Percentiles rank a stretch among this genome's conserved stretches.
Evolutionary conservation across 2,329 filamentous ascomycete genomes (phyloP).

Genomic region (Ceratocystiopsis brevicomis): DNA sequence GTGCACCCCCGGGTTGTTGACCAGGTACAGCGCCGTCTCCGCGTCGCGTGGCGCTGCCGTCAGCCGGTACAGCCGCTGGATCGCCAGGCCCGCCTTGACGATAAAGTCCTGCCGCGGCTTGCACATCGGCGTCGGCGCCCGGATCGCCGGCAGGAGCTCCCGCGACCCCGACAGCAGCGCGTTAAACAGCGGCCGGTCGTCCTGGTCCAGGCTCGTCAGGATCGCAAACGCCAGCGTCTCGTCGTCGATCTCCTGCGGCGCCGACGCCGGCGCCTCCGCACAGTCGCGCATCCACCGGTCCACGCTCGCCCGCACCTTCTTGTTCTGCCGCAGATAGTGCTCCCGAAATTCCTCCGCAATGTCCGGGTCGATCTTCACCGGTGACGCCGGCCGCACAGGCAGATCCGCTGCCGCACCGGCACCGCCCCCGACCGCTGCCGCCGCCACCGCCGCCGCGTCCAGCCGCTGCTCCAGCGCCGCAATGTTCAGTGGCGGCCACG

Average conservation of each 20-base stretch:
- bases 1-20: slow-evolving; percentile 66
- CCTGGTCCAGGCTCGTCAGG: slow-evolving; percentile 61
- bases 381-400: slow-evolving; percentile 37
- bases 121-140: slow-evolving; percentile 50
- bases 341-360: slow-evolving; percentile 85
- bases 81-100: slow-evolving; percentile 52
- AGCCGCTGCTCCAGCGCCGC: slow-evolving; percentile 41
- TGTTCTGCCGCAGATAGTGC: slow-evolving; percentile 79
- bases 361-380: slow-evolving; percentile 70
- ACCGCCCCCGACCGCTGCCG: slow-evolving; percentile 6
- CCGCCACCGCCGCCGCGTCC: slow-evolving; percentile 25
- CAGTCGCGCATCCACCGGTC: slow-evolving; percentile 78
- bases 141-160: slow-evolving; percentile 34
- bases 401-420: slow-evolving; percentile 10
- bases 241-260: slow-evolving; percentile 79
- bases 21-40: slow-evolving; percentile 67
- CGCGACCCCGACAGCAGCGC: slow-evolving; percentile 48
- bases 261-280: slow-evolving; percentile 50
- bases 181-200: slow-evolving; percentile 66
- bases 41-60: slow-evolving; percentile 58
- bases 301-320: slow-evolving; percentile 80
- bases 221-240: slow-evolving; percentile 90
- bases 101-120: slow-evolving; percentile 55
- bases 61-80: slow-evolving; percentile 73
- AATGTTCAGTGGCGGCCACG: slow-evolving; percentile 76